Base-by-base conservation (phyloP, 78 protist genomes). In the Dictyostelium intermedium region DNA sequence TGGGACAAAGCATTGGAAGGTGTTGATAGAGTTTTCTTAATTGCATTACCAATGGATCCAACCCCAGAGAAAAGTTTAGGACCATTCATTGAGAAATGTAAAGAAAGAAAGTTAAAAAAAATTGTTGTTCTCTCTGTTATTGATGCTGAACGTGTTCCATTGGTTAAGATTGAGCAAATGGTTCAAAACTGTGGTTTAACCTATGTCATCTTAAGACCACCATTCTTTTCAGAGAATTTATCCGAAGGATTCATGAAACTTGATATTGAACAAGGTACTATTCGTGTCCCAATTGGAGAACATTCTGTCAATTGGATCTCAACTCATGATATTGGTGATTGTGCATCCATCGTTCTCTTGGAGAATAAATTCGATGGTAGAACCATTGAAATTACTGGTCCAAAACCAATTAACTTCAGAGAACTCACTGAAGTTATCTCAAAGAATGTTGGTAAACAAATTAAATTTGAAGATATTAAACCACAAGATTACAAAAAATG, bases 301-400 rank as follows among this genome's bases (percentile, higher is more conserved):
- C 87, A 82, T 60, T 34, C 87, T 1, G 63, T 60, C 3, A 11
- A 72, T 18, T 82, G 72, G 78, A 82, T 82, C 13, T 50, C 87
- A 27, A 37, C 61, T 6, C 27, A 60, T 6, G 87, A 83, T 39
- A 63, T 83, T 66, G 78, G 78, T 23, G 76, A 83, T 18, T 83
- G 76, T 63, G 78, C 89, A 8, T 20, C 63, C 0, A 27, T 34
- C 1, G 23, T 82, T 16, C 18, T 83, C 1, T 2, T 63, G 23
- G 74, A 53, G 1, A 16, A 13, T 77, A 60, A 63, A 11, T 39
- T 35, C 18, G 25, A 83, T 34, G 34, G 47, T 27, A 76, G 72
- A 83, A 66, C 72, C 10, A 61, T 83, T 41, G 79, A 83, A 35
- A 83, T 83, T 32, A 83, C 89, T 37, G 89, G 89, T 23, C 79